Evolutionary conservation across 2,329 filamentous ascomycete species (phyloP), one percentile per base, ranked within the genome.

Genomic region (Didymella segeticola): DNA sequence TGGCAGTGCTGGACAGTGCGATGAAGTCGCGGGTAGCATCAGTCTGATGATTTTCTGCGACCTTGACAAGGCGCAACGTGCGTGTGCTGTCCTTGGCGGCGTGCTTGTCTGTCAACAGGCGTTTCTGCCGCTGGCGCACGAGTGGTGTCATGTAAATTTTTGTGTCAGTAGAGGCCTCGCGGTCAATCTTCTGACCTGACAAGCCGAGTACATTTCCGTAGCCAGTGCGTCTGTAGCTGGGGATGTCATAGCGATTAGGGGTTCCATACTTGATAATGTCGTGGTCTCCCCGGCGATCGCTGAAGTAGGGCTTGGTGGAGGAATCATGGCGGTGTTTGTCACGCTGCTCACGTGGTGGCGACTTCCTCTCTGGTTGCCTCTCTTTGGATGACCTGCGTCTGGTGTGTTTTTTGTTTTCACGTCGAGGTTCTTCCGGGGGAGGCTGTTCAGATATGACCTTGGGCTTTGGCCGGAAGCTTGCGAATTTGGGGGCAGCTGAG

Each of bases 261-360:
- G 84, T 83, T 2, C 90, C 90, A 70, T 93, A 97, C 22, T 83
- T 82, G 37, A 89, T 73, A 60, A 95, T 91, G 41, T 91, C 82
- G 4, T 82, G 78, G 66, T 98, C 93, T 0, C 93, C 93, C 66
- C 86, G 86, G 34, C 79, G 85, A 73, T 98, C 93, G 45, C 64
- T 68, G 42, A 67, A 66, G 41, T 65, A 71, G 8, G 42, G 8
- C 22, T 60, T 65, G 5, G 50, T 56, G 20, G 56, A 37, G 11
- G 29, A 11, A 0, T 33, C 27, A n/a, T 56, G 37, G 14, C 36
- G 56, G 31, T 57, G 27, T 10, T 33, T 27, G 10, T 42, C 41
- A 26, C 19, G 43, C 14, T 36, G 48, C 10, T 47, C 53, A 15
- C 52, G 34, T 19, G 48, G 29, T 20, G 45, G 90, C 66, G 37